A percentile compares a stretch with the other conserved stretches of the same genome.
Conservation (phyloP, 768 basidiomycete genomes). For the Sarcodon aspratus region DNA sequence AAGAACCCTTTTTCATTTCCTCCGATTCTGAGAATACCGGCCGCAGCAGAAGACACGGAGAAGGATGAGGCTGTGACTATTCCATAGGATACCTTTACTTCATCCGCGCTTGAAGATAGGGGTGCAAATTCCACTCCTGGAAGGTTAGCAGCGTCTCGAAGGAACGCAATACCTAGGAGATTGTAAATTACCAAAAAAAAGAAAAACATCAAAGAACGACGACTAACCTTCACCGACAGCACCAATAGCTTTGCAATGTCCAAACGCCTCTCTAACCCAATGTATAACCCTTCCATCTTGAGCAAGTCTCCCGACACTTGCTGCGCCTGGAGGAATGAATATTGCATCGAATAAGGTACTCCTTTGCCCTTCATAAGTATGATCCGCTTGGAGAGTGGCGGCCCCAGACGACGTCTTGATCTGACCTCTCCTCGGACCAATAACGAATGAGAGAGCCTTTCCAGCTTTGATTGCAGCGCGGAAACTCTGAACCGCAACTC, state of each 20-base stretch:
- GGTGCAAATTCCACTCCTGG: slow-evolving; percentile 31
- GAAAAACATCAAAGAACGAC: slow-evolving; percentile 4
- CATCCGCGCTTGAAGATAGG: slow-evolving; percentile 18
- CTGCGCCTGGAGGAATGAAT: slow-evolving; percentile 61
- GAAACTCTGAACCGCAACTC: slow-evolving; percentile 44
- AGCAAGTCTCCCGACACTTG: slow-evolving; percentile 43
- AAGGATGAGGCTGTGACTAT: slow-evolving; percentile 53
- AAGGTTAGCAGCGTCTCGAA: slow-evolving; percentile 33
- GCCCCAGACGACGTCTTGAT: slow-evolving; percentile 22
- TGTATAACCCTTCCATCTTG: slow-evolving; percentile 66
- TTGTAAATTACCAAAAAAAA: background rate
- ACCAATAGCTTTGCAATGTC: slow-evolving; percentile 77
- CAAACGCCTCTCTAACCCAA: slow-evolving; percentile 77
- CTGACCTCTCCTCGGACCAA: slow-evolving; percentile 57
- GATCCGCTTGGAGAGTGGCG: slow-evolving; percentile 39
- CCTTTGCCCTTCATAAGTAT: slow-evolving; percentile 67
- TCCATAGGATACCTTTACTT: slow-evolving; percentile 44
- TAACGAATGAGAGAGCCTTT: slow-evolving; percentile 48
- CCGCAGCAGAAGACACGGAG: slow-evolving; percentile 21
- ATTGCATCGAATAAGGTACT: slow-evolving; percentile 81
- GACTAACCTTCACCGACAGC: slow-evolving; percentile 55
- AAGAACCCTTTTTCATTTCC: slow-evolving; percentile 40
- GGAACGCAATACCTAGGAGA: slow-evolving; percentile 32
- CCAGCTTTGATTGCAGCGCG: slow-evolving; percentile 38
- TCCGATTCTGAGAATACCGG: slow-evolving; percentile 32